These are phyloP conservation scores for Scedosporium apiospermum DNA, from an alignment of 2,329 filamentous ascomycete species.

Conservation along the genomic window DNA sequence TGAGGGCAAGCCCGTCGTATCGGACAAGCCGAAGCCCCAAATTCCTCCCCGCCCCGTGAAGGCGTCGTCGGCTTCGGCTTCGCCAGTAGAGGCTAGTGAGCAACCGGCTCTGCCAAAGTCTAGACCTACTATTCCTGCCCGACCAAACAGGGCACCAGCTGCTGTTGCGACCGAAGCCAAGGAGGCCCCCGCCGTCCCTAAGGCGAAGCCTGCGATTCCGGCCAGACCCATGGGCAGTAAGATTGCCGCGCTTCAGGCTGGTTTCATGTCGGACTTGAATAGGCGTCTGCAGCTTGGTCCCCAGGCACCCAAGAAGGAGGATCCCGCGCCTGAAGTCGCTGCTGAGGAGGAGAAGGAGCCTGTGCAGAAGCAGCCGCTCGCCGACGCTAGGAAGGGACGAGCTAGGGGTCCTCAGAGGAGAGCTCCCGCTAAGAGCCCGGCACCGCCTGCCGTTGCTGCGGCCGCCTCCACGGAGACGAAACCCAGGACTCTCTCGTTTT, in stretches of 20 bases:
- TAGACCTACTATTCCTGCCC: constrained; percentile 17
- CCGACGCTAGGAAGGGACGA: constrained; percentile 81
- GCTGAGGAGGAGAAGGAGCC: constrained; percentile 51
- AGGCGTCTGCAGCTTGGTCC: constrained; percentile 80
- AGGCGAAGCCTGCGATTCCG: constrained; percentile 77
- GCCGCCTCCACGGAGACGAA: constrained; percentile 11
- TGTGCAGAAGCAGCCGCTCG: constrained; percentile 45
- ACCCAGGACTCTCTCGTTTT: constrained; percentile 32
- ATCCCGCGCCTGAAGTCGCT: constrained; percentile 46
- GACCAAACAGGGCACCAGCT: constrained; percentile 11
- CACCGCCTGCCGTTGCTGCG: constrained; percentile 22
- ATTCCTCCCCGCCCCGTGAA: constrained; percentile 56
- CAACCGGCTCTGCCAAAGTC: background rate
- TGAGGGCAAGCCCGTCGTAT: constrained; percentile 32
- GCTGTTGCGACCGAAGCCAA: constrained; percentile 25
- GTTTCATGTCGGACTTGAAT: constrained; percentile 89
- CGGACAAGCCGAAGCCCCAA: constrained; percentile 48
- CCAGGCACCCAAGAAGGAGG: constrained; percentile 67
- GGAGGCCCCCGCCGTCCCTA: constrained; percentile 24
- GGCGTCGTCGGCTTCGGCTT: constrained; percentile 18
- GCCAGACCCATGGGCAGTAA: constrained; percentile 58
- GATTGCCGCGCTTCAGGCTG: constrained; percentile 82
- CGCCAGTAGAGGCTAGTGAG: constrained; percentile 1
- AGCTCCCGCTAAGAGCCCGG: constrained; percentile 46
- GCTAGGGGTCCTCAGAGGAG: constrained; percentile 80